phyloP scores from a whole-genome alignment of 345 rosid genomes.

The Crucihimalaya himalaica region DNA sequence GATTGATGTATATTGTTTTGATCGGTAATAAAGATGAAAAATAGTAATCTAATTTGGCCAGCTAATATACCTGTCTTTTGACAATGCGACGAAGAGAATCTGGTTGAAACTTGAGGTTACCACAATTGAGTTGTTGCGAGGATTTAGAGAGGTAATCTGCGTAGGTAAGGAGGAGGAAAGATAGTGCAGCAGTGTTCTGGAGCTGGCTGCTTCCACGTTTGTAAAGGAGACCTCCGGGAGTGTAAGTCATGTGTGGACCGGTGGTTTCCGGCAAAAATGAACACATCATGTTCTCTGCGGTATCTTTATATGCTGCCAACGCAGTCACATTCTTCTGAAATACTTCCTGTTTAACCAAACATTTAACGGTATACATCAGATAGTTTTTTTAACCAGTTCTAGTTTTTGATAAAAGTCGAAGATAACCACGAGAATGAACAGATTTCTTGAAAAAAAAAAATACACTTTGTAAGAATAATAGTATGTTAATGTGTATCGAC shows the following conservation, averaged over 20 bases:
- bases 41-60: background rate
- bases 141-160: conserved; percentile 73
- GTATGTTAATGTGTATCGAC: background rate
- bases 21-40: background rate
- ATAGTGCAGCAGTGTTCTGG: conserved; percentile 73
- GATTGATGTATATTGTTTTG: background rate
- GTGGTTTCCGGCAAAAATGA: conserved; percentile 59
- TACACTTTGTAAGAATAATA: no score
- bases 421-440: no score
- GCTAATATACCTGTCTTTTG: conserved; percentile 51
- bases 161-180: conserved; percentile 81
- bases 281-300: conserved; percentile 87
- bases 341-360: conserved; percentile 52
- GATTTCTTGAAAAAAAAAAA: no score
- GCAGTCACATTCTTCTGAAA: conserved; percentile 53
- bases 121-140: conserved; percentile 63
- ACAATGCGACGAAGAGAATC: conserved; percentile 66
- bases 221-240: conserved; percentile 80
- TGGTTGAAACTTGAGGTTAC: conserved; percentile 48
- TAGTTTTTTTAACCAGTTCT: background rate
- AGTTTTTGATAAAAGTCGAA: no score
- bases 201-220: conserved; percentile 84
- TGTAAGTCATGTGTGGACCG: conserved; percentile 71
- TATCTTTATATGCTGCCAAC: conserved; percentile 60
- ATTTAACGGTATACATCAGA: background rate